These are phyloP conservation scores for Daldinia eschscholtzii DNA, from an alignment of 2,329 filamentous ascomycete species.

Conservation along the genomic window DNA sequence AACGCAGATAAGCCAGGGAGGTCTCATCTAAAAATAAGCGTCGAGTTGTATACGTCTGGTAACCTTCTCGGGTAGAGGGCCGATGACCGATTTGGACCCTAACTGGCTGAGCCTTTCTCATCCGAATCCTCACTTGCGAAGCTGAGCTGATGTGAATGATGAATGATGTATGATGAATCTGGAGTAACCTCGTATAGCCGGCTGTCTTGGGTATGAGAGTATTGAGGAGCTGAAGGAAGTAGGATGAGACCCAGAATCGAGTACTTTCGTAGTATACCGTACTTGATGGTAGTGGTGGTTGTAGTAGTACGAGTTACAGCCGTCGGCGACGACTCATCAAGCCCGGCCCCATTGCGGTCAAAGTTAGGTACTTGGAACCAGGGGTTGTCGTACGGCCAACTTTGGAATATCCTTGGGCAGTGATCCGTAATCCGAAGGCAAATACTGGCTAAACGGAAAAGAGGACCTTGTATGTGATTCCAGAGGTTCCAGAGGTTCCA, in stretches of 20 bases:
- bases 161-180: conserved; percentile 11
- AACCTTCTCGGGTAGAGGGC: conserved; percentile 25
- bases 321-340: conserved; percentile 32
- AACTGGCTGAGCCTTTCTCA: conserved; percentile 22
- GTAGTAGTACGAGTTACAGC: conserved; percentile 22
- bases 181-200: conserved; percentile 28
- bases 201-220: neutral
- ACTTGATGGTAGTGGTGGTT: neutral
- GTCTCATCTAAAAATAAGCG: conserved; percentile 28
- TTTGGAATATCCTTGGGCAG: conserved; percentile 39
- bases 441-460: conserved; percentile 45
- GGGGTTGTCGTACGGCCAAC: conserved; percentile 34
- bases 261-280: conserved; percentile 13
- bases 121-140: conserved; percentile 25
- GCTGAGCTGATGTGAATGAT: conserved; percentile 20
- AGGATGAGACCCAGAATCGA: conserved; percentile 2
- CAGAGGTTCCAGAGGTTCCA: conserved; percentile 10
- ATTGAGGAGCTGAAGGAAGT: conserved; percentile 1
- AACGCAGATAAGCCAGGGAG: conserved; percentile 36
- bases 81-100: conserved; percentile 28
- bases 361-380: conserved; percentile 33
- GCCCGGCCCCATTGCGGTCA: conserved; percentile 40
- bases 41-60: conserved; percentile 32
- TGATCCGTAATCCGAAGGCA: conserved; percentile 41
- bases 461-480: conserved; percentile 31